phyloP scores from a whole-genome alignment of 306 rosid species.

The Prunus mongolica region DNA sequence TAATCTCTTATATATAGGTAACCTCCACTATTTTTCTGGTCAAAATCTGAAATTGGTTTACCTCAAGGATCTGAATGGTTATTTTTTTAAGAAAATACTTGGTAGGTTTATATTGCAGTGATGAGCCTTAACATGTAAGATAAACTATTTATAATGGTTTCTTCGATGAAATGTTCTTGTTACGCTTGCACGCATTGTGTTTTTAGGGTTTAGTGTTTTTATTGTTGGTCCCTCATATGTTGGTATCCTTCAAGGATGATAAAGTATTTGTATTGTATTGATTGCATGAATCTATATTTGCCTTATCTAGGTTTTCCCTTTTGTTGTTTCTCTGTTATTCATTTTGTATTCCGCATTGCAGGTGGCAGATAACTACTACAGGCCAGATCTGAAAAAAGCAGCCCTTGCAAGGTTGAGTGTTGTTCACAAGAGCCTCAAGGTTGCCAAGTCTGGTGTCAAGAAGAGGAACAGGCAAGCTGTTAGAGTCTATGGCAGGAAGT shows the following conservation, averaged over 20 bases:
- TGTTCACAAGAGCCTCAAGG: constrained; percentile 84
- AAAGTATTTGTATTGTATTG: neutral
- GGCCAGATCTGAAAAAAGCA: constrained; percentile 83
- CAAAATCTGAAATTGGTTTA: neutral
- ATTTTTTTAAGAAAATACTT: neutral
- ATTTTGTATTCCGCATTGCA: constrained; percentile 7
- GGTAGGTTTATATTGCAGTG: constrained; percentile 19
- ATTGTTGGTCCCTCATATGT: neutral
- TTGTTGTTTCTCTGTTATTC: neutral
- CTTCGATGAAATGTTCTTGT: constrained; percentile 45
- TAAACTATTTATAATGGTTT: constrained; percentile 18
- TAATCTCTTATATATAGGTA: neutral
- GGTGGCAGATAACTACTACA: constrained; percentile 70
- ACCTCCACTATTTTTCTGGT: neutral
- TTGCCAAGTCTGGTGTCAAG: constrained; percentile 87
- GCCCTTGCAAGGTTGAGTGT: constrained; percentile 89
- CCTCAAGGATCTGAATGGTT: too few relatives aligned
- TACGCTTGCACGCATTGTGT: constrained; percentile 29
- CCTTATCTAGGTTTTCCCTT: neutral
- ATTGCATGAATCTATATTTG: neutral
- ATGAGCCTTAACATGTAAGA: constrained; percentile 54
- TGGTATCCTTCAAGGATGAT: neutral
- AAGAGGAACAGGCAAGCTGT: constrained; percentile 82
- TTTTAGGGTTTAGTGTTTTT: neutral
- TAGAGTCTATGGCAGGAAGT: constrained; percentile 36